Percentiles rank a stretch among this genome's conserved stretches.
These are phyloP conservation scores for Aspergillus ochraceus DNA, from an alignment of 2,329 filamentous ascomycete genomes.

Conservation along the genomic window DNA sequence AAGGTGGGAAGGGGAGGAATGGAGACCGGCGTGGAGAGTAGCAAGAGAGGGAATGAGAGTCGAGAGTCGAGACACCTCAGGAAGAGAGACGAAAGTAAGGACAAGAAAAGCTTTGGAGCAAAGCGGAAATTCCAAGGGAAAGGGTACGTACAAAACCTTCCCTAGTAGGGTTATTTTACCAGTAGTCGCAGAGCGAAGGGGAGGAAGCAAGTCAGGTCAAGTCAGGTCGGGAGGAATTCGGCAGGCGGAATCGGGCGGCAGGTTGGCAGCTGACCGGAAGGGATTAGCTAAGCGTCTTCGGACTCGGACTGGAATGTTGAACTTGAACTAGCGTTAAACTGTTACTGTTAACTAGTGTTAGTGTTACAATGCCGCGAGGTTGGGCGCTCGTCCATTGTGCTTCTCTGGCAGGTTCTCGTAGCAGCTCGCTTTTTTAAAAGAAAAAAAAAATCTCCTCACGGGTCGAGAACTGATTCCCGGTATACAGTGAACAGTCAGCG, in stretches of 20 bases:
- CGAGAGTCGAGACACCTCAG: constrained; percentile 8
- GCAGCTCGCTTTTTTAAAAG: too few relatives aligned
- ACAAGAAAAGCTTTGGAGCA: constrained; percentile 11
- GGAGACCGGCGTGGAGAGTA: constrained; percentile 25
- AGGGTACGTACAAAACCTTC: constrained; percentile 8
- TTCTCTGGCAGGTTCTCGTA: too few relatives aligned
- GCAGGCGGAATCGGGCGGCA: constrained; percentile 13
- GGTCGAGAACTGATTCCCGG: too few relatives aligned
- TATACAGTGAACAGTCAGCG: too few relatives aligned
- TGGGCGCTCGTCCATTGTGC: too few relatives aligned
- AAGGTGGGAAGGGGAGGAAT: constrained; percentile 23
- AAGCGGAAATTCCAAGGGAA: not conserved
- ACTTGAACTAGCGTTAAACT: too few relatives aligned
- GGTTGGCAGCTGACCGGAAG: constrained; percentile 1
- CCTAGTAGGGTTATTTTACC: constrained; percentile 17
- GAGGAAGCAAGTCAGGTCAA: constrained; percentile 5
- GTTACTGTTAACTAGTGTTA: too few relatives aligned
- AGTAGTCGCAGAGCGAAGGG: constrained; percentile 10
- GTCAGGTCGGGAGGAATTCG: not conserved
- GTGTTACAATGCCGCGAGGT: too few relatives aligned
- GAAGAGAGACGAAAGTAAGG: constrained; percentile 7
- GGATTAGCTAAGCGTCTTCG: constrained; percentile 1
- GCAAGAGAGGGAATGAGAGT: constrained; percentile 11
- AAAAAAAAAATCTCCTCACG: too few relatives aligned
- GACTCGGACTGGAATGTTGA: too few relatives aligned